Percentiles rank a stretch among this genome's conserved stretches.
phyloP scores from a whole-genome alignment of 257 asterid species.

The Anisodus tanguticus region DNA sequence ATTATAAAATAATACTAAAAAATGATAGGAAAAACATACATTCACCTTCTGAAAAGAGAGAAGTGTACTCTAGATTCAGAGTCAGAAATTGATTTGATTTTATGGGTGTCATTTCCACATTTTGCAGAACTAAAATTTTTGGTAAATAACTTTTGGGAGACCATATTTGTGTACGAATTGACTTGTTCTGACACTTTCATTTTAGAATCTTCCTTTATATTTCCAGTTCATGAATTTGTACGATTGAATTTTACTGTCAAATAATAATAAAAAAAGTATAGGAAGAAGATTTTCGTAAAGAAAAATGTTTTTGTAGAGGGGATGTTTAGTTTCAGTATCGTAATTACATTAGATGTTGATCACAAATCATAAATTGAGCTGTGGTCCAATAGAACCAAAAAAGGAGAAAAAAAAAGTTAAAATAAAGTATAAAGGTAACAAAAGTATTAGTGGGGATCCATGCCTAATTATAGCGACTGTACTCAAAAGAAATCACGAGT shows the following conservation, averaged over 20 bases:
- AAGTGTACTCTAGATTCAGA: not conserved
- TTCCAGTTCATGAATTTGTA: not conserved
- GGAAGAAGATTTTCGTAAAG: not conserved
- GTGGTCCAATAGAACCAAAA: constrained; percentile 6
- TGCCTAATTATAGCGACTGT: not conserved
- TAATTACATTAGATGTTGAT: not conserved
- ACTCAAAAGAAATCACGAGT: constrained; percentile 23
- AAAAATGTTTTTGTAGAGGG: not conserved
- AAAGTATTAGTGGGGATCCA: constrained; percentile 27
- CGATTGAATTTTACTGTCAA: not conserved
- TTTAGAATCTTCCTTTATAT: constrained; percentile 27
- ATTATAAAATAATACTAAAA: not conserved
- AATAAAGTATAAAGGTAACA: constrained; percentile 25
- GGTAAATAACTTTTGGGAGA: constrained; percentile 23
- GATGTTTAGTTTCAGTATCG: not conserved
- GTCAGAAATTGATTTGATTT: constrained; percentile 10
- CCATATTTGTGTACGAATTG: constrained; percentile 20
- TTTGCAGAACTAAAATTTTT: not conserved
- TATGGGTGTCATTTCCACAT: not conserved
- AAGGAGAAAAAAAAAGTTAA: not conserved
- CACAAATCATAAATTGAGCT: not conserved
- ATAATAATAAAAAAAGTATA: too few species aligned
- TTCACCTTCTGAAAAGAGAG: not conserved
- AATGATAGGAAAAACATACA: not conserved
- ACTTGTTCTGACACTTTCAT: not conserved